A percentile compares a stretch with the other conserved stretches of the same genome.
These are phyloP conservation scores for Samsoniella hepiali DNA, from an alignment of 2,329 filamentous ascomycete species.

Conservation along the genomic window DNA sequence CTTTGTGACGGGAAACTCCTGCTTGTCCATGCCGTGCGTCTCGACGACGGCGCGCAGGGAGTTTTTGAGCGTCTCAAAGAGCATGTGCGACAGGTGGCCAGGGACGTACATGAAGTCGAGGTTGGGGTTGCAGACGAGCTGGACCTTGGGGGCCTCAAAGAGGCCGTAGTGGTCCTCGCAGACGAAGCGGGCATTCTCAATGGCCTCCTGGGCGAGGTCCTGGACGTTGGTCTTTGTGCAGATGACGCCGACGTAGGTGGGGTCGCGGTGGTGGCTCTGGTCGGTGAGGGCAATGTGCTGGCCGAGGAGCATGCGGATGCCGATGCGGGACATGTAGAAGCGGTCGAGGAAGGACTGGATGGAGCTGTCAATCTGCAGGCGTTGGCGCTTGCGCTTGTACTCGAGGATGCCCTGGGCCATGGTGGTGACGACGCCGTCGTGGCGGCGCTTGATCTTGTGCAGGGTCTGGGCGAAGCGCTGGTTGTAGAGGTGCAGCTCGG, in stretches of 20 bases:
- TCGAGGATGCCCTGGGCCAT: conserved; percentile 97
- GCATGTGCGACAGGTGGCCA: conserved; percentile 98
- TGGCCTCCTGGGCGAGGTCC: conserved; percentile 92
- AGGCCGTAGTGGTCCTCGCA: conserved; percentile 98
- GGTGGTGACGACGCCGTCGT: conserved; percentile 96
- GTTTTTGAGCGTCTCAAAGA: conserved; percentile 99
- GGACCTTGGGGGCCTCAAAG: conserved; percentile 93
- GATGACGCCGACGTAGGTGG: conserved; percentile 96
- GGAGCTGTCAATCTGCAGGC: conserved; percentile 96
- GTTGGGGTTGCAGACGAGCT: conserved; percentile 91
- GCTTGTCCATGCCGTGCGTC: conserved; percentile 88
- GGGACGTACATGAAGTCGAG: conserved; percentile 99
- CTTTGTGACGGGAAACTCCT: conserved; percentile 94
- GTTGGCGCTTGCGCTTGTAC: conserved; percentile 93
- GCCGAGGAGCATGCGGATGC: conserved; percentile 97
- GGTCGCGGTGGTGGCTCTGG: conserved; percentile 83
- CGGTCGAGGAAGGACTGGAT: conserved; percentile 97
- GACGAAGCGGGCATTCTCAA: conserved; percentile 98
- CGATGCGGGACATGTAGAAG: conserved; percentile 99
- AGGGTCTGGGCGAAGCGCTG: conserved; percentile 83
- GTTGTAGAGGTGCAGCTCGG: conserved; percentile 92
- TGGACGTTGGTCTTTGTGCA: conserved; percentile 97
- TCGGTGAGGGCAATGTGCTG: conserved; percentile 97
- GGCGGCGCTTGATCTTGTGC: conserved; percentile 90
- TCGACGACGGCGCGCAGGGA: conserved; percentile 95